Evolutionary conservation across 108 stramenopile genomes (phyloP), one percentile per base, ranked within the genome.

Genomic region (Halocafeteria seosinensis): DNA sequence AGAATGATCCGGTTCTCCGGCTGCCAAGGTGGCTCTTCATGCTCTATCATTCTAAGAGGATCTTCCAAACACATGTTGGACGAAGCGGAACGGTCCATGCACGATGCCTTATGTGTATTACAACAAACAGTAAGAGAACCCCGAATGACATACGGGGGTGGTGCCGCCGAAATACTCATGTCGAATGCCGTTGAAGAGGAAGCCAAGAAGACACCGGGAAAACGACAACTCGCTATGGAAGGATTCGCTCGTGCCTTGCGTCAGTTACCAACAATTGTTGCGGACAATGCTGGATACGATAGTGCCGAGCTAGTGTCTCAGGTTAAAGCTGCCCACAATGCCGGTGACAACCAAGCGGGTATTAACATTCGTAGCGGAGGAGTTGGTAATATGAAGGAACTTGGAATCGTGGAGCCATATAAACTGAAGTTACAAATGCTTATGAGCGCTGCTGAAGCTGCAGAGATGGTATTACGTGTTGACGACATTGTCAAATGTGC

Each of bases 271-370:
- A 84, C 88, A 63, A 96, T 93, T 64, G 86, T 99, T 5, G 97
- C 97, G 11, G 97, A 99, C 76, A 99, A 99, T 73, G 94, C 90
- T n/a, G 97, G 97, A 23, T 94, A 88, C 73, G 97, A 99, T 73
- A 85, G 90, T 27, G 88, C 90, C 27, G 91, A 94, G 61, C 76
- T 99, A 25, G 87, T 99, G n/a, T 85, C 89, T 27, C 85, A 91
- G 66, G 75, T 95, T 27, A 84, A 89, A 29, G 91, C 91, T 0
- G 88, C 89, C 9, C 94, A 95, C 72, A 85, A 87, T 9, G 62
- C 75, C 0, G 94, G 94, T 23, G 78, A 87, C 60, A 66, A 61
- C 34, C 81, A 80, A 1, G 86, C 77, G 52, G 97, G 97, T 13
- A 78, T 99, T 50, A 85, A 99, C 84, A 91, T 99, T 89, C 72